A percentile compares a stretch with the other conserved stretches of the same genome.
phyloP scores from a whole-genome alignment of 805 yeast species.

The Pichia manshurica region DNA sequence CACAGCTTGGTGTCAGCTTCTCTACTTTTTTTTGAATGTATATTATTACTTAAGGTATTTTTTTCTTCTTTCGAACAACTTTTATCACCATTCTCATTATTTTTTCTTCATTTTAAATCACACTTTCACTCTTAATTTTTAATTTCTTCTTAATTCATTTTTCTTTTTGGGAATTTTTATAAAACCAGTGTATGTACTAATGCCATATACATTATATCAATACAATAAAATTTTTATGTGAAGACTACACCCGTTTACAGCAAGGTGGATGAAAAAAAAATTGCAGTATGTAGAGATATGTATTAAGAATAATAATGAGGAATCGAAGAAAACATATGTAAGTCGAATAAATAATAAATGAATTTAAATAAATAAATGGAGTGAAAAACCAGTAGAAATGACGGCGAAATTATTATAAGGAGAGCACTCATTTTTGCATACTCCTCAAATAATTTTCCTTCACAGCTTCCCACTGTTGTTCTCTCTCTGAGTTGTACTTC shows the following conservation, averaged over 20 bases:
- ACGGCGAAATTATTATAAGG: neutral
- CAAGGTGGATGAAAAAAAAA: too few relatives aligned
- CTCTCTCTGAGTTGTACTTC: conserved; percentile 31
- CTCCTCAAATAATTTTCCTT: conserved; percentile 33
- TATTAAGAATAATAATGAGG: conserved; percentile 8
- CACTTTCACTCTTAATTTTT: neutral
- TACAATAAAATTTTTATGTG: too few relatives aligned
- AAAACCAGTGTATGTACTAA: too few relatives aligned
- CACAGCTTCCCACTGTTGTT: conserved; percentile 28
- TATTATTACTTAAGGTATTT: neutral
- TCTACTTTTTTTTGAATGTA: neutral
- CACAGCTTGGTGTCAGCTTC: neutral
- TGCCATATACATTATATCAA: too few relatives aligned
- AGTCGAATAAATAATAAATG: conserved; percentile 6
- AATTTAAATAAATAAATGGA: conserved; percentile 11
- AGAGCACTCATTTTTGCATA: conserved; percentile 26
- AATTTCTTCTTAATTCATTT: neutral
- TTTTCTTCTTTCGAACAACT: neutral
- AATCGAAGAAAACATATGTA: neutral
- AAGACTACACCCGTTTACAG: too few relatives aligned
- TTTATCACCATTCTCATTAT: neutral
- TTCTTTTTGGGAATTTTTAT: neutral
- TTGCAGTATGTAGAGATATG: neutral
- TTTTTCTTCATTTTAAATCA: neutral
- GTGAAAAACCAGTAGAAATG: conserved; percentile 2